Conservation (phyloP, 2,329 filamentous ascomycete genomes). For the Fusarium protoensiforme region DNA sequence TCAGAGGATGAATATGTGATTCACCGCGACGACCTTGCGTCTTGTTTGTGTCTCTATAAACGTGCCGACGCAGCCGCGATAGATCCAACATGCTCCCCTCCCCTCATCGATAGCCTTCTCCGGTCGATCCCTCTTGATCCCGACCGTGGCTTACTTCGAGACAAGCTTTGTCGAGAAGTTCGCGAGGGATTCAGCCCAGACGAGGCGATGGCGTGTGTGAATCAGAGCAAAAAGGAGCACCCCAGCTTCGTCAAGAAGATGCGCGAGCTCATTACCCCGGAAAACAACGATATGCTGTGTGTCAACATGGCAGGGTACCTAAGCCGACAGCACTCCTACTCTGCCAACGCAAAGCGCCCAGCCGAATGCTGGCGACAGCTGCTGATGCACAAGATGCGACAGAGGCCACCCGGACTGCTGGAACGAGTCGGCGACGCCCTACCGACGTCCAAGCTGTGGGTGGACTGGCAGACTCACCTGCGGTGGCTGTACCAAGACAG, state of each 20-base stretch:
- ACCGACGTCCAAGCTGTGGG: slow-evolving; percentile 2
- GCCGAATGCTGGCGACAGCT: slow-evolving; percentile 18
- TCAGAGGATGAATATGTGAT: background rate
- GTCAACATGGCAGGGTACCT: slow-evolving; percentile 15
- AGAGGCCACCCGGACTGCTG: background rate
- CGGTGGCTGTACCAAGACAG: slow-evolving; percentile 4
- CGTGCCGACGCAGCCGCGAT: background rate
- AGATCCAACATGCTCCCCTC: background rate
- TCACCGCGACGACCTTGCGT: slow-evolving; percentile 8
- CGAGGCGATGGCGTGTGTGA: slow-evolving; percentile 15
- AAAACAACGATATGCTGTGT: slow-evolving; percentile 13
- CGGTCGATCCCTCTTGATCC: slow-evolving; percentile 7
- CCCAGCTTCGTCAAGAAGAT: slow-evolving; percentile 9
- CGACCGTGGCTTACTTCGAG: slow-evolving; percentile 8
- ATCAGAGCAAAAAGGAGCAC: slow-evolving; percentile 15
- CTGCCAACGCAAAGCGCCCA: background rate
- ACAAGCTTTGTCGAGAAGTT: slow-evolving; percentile 1
- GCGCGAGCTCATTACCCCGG: background rate
- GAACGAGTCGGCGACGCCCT: slow-evolving; percentile 9
- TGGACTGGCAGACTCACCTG: slow-evolving; percentile 10
- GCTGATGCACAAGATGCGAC: slow-evolving; percentile 19
- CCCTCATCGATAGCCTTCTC: background rate
- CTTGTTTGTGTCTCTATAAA: slow-evolving; percentile 2
- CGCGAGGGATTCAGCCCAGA: background rate
- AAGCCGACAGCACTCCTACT: background rate